Base-by-base conservation (phyloP, 2,329 filamentous ascomycete genomes). In the Sporothrix pallida region DNA sequence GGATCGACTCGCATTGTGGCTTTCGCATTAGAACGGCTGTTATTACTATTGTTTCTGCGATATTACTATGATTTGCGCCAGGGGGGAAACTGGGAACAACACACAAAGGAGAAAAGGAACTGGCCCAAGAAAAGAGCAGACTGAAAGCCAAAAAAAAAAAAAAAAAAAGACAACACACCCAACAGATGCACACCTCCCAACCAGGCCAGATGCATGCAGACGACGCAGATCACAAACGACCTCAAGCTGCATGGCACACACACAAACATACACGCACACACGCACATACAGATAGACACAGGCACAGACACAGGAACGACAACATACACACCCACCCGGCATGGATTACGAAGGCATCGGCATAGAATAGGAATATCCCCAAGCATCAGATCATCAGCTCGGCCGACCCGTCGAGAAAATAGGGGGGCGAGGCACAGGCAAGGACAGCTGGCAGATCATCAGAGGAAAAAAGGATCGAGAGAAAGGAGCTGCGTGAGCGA, bases 21-120 rank as follows among this genome's bases (percentile, higher is more conserved):
- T 58, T 52, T 17, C 62, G 72, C 72, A 74, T 74, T 67, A 74
- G 44, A 31, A 65, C 42, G 60, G 42, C 37, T 68, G 62, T 20
- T 67, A 67, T 68, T 74, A 23, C 50, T 71, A 73, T 71, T 71
- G 31, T 31, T 65, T 56, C 58, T 60, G 48, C 50, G 54, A 20
- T 71, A 68, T 68, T 71, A 50, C 73, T 74, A 70, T 63, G 46
- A 72, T 58, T 72, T 26, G 52, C 70, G 46, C 52, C 42, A 46
- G 70, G 70, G 54, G 54, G 37, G 26, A 58, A 48, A 70, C 56
- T 70, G 70, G 70, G 70, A 72, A 70, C 62, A 56, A 62, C 52
- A 62, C 69, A 68, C 37, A 60, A 48, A 60, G 63, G 52, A 50
- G 60, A 48, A 50, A 62, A 44, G 37, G 54, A 20, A 44, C 46